phyloP scores from a whole-genome alignment of 164 flowering plant genomes.

The Nelumbo lutea region DNA sequence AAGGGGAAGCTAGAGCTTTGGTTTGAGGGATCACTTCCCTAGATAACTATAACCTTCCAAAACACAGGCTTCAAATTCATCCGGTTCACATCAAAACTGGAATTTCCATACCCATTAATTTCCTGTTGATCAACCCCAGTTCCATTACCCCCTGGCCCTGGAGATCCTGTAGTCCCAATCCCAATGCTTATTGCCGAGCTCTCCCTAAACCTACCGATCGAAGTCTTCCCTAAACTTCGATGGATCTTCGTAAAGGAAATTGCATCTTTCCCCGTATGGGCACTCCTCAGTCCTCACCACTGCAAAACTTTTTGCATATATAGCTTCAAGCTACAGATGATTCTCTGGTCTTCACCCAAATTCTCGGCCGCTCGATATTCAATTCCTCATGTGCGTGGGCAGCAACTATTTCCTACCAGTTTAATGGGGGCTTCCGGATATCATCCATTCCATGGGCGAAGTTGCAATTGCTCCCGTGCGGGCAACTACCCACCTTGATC shows the following conservation, averaged over 20 bases:
- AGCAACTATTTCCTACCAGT: slow-evolving; percentile 75
- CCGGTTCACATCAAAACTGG: neutral
- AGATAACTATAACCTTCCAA: slow-evolving; percentile 34
- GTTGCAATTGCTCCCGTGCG: slow-evolving; percentile 66
- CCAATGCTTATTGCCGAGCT: neutral
- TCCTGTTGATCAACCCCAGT: slow-evolving; percentile 26
- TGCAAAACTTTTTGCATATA: too few species aligned
- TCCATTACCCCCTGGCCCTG: slow-evolving; percentile 7
- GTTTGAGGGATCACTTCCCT: neutral
- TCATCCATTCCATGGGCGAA: slow-evolving; percentile 88
- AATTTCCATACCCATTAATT: neutral
- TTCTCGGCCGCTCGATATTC: slow-evolving; percentile 28
- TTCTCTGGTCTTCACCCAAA: slow-evolving; percentile 65
- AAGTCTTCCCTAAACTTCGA: slow-evolving; percentile 28
- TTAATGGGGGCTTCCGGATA: slow-evolving; percentile 68
- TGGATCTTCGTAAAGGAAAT: neutral
- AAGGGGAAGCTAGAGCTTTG: neutral
- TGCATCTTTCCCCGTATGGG: neutral
- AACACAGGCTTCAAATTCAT: slow-evolving; percentile 48
- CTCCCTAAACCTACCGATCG: slow-evolving; percentile 21
- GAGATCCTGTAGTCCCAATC: slow-evolving; percentile 13
- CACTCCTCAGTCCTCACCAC: neutral
- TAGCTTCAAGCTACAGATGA: slow-evolving; percentile 57
- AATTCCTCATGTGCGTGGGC: slow-evolving; percentile 36
- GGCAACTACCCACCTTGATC: slow-evolving; percentile 49